Base-by-base conservation (phyloP, 352 stramenopile genomes). In the Pythium phragmiticola region DNA sequence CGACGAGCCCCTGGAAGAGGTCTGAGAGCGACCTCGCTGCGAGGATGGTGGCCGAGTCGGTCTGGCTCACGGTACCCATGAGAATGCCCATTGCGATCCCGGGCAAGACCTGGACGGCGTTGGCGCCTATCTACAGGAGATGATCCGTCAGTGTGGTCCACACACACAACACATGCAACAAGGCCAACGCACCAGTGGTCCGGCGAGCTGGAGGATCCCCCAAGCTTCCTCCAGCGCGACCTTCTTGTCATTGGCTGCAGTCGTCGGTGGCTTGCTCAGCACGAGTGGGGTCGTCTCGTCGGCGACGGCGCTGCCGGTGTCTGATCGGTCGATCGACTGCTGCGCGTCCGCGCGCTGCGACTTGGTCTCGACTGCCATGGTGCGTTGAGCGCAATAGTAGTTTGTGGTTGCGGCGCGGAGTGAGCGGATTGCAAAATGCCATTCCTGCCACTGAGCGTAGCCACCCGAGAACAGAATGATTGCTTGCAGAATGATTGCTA, bases 11-110 rank as follows among this genome's bases (percentile, higher is more conserved):
- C 7, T 51, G 36, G 19, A 74, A 65, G 26, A 70, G 58, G 42
- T 46, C 26, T 5, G 60, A 51, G 36, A 80, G 60, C 13, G 51
- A 48, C 26, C 69, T 63, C 4, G 60, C 70, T 0, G 73, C 72
- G 43, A 80, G 64, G 46, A 76, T 67, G 17, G 48, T 34, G 5
- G 68, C 69, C 45, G 68, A 71, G 23, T 60, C 26, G 4, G 30
- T 57, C 0, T 43, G 43, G 56, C 57, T 41, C 17, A 67, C 64
- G 46, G 74, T 71, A 3, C 72, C 69, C 17, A 76, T 55, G 37
- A 79, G 54, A 59, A 76, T 69, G 30, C 52, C 41, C 14, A 65
- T 46, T 1, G 49, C 46, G 5, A 58, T 60, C 8, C 26, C 4
- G 1, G 72, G 56, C 0, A 74, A 13, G 7, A 54, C 13, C 13